Evolutionary conservation across 805 yeast species (phyloP), one percentile per base, ranked within the genome.

Genomic region (Myxozyma neglecta): DNA sequence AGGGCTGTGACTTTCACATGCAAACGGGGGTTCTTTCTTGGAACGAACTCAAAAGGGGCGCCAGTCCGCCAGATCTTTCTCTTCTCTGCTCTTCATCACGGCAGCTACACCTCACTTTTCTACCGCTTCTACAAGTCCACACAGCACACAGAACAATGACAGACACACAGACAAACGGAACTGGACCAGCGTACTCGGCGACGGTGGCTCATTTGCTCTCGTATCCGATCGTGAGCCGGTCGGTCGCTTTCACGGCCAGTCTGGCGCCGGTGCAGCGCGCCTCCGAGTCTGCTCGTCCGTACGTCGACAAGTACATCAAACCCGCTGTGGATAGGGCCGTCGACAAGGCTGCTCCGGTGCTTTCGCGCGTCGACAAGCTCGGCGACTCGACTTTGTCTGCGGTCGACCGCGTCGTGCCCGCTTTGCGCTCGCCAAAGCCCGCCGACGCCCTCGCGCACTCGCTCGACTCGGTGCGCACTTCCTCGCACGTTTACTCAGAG

Each of bases 331-430:
- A 74, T 56, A 67, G 74, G 18, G 74, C 82, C 7, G 71, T 74
- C 42, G 74, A 74, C 57, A 67, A 74, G 18, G 74, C 82, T 13
- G 75, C 79, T 57, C 82, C 84, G 20, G 76, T 82, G 6, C 73
- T 83, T 47, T 70, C 73, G 51, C 74, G 77, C 49, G 78, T 81
- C 29, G 89, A 89, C 72, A 78, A 76, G 56, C 72, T 76, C 36
- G 79, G 86, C n/a, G 87, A 88, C 67, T 68, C 76, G 36, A 75
- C 83, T n/a, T 81, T 91, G 68, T 72, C 71, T 60, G 71, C 77
- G 40, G 75, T 90, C 47, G 97, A 91, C 69, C 72, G 73, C 61
- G 71, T 75, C 46, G 75, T 83, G 20, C 96, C 96, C 3, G 76
- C 78, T 43, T 74, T 86, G 58, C 83, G 84, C 75, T 81, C 87